Conservation (phyloP, 208 protist genomes). For the Porcisia deanei region DNA sequence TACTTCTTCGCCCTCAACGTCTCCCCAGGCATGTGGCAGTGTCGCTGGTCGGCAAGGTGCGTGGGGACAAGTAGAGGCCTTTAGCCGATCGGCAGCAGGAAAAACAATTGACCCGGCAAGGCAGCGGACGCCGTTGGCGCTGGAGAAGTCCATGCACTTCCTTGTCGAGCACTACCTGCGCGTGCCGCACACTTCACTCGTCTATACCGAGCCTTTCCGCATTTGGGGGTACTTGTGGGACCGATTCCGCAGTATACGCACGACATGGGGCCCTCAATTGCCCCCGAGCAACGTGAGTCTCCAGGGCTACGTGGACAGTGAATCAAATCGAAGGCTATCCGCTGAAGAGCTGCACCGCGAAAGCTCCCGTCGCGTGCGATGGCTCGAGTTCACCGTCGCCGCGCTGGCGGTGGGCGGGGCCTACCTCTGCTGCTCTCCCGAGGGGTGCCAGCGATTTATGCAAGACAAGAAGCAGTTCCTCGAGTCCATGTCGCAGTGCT, state of each 20-base stretch:
- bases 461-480: conserved; percentile 85
- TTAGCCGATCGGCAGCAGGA: conserved; percentile 72
- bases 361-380: conserved; percentile 58
- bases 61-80: conserved; percentile 54
- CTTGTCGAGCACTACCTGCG: conserved; percentile 84
- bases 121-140: conserved; percentile 63
- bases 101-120: conserved; percentile 47
- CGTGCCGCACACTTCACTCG: conserved; percentile 56
- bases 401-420: conserved; percentile 67
- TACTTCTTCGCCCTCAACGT: conserved; percentile 4
- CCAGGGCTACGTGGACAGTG: conserved; percentile 32
- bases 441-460: conserved; percentile 64
- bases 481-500: conserved; percentile 88
- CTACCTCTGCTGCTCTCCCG: conserved; percentile 62
- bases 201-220: conserved; percentile 64
- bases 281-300: conserved; percentile 33
- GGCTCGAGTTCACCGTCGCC: conserved; percentile 84
- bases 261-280: conserved; percentile 73
- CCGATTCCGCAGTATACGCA: conserved; percentile 77
- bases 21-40: background rate
- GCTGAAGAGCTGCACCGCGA: conserved; percentile 26
- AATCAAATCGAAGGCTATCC: conserved; percentile 3
- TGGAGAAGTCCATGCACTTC: conserved; percentile 89
- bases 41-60: background rate
- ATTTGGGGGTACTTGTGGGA: conserved; percentile 88